phyloP scores from a whole-genome alignment of 148 eudicot species.

The Amaranthus hypochondriacus region DNA sequence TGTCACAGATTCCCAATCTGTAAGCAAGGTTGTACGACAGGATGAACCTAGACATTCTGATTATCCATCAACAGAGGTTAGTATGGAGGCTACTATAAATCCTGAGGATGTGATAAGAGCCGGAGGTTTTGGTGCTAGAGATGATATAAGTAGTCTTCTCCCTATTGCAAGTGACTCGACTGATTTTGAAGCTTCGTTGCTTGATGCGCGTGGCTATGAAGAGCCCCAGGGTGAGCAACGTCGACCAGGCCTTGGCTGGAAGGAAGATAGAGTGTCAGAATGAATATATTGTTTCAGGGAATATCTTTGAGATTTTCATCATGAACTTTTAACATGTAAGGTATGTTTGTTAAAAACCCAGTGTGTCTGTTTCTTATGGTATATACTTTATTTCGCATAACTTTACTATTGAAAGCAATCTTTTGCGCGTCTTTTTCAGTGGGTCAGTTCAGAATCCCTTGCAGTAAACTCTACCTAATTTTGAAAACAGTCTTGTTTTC shows the following conservation, averaged over 20 bases:
- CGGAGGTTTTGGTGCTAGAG: slow-evolving; percentile 89
- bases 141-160: slow-evolving; percentile 62
- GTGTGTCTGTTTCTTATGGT: neutral
- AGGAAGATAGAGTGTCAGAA: slow-evolving; percentile 34
- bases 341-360: slow-evolving; percentile 19
- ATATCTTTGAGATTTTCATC: slow-evolving; percentile 11
- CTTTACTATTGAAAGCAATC: slow-evolving; percentile 8
- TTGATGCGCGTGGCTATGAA: slow-evolving; percentile 72
- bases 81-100: slow-evolving; percentile 73
- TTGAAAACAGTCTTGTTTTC: neutral
- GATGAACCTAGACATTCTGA: slow-evolving; percentile 20
- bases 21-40: slow-evolving; percentile 18
- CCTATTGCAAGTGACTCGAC: slow-evolving; percentile 78
- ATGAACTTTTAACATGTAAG: slow-evolving; percentile 23
- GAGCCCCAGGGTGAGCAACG: slow-evolving; percentile 43
- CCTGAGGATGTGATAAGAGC: slow-evolving; percentile 70
- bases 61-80: slow-evolving; percentile 39
- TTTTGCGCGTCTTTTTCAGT: slow-evolving; percentile 9
- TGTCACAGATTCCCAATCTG: slow-evolving; percentile 20
- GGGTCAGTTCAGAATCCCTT: slow-evolving; percentile 10
- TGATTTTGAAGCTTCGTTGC: slow-evolving; percentile 80
- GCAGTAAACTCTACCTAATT: neutral
- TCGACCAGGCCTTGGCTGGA: slow-evolving; percentile 84
- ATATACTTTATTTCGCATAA: slow-evolving; percentile 10
- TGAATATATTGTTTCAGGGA: slow-evolving; percentile 10